These are phyloP conservation scores for Microsporum audouinii DNA, from an alignment of 2,329 filamentous ascomycete species.

Conservation along the genomic window DNA sequence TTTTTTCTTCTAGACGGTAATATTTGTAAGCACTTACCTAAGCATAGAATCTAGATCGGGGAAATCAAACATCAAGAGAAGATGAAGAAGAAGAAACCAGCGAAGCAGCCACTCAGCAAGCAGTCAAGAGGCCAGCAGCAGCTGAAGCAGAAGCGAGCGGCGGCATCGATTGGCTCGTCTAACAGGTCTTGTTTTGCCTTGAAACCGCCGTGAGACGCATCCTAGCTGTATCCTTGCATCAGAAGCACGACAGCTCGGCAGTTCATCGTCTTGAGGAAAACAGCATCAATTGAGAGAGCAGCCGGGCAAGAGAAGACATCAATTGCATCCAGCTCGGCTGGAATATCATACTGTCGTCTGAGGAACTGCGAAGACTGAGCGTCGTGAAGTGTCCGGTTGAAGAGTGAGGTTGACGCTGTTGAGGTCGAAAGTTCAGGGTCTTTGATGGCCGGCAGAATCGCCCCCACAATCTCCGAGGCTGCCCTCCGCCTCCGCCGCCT, in stretches of 20 bases:
- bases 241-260: neutral
- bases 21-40: neutral
- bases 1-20: neutral
- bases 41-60: neutral
- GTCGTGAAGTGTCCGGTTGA: too few relatives aligned
- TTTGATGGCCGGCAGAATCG: neutral
- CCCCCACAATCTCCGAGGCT: neutral
- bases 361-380: too few relatives aligned
- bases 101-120: too few relatives aligned
- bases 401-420: too few relatives aligned
- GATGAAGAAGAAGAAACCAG: too few relatives aligned
- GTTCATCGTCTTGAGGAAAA: too few relatives aligned
- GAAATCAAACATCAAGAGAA: neutral
- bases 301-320: too few relatives aligned
- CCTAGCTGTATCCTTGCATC: neutral
- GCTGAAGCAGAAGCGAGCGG: neutral
- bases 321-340: too few relatives aligned
- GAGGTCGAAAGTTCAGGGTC: neutral
- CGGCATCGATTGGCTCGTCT: neutral
- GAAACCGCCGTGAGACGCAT: neutral
- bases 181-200: neutral
- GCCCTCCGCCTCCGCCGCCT: neutral
- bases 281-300: too few relatives aligned
- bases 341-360: too few relatives aligned
- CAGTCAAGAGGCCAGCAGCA: neutral